These are phyloP conservation scores for Tetraselmis striata DNA, from an alignment of 139 green algal genomes.

Conservation along the genomic window DNA sequence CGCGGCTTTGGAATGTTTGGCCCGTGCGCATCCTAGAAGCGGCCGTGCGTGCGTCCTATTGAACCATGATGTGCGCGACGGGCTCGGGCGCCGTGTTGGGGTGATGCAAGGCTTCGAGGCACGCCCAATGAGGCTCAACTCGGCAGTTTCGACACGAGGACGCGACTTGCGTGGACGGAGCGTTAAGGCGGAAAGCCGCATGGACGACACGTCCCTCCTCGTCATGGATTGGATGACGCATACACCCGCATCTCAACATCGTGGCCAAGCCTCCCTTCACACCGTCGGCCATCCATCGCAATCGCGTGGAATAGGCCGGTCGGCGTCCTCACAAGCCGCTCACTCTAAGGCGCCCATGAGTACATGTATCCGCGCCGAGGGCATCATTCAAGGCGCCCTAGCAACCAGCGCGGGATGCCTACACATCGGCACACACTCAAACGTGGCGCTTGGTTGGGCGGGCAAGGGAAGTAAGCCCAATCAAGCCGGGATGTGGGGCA, in stretches of 20 bases:
- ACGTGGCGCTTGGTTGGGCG: background rate
- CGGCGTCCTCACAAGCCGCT: background rate
- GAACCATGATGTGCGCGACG: background rate
- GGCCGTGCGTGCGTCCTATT: background rate
- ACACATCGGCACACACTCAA: background rate
- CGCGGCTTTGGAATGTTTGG: too few species aligned
- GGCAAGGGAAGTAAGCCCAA: background rate
- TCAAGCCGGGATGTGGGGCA: background rate
- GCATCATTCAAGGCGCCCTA: background rate
- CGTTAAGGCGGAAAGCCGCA: too few species aligned
- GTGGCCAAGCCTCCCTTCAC: too few species aligned
- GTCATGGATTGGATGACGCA: too few species aligned
- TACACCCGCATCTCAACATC: too few species aligned
- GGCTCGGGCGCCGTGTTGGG: background rate
- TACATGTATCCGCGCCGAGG: background rate
- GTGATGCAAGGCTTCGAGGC: background rate
- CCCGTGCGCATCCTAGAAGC: too few species aligned
- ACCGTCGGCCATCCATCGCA: too few species aligned
- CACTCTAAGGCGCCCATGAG: background rate
- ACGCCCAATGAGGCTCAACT: background rate
- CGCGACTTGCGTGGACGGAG: too few species aligned
- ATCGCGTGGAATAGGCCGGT: too few species aligned
- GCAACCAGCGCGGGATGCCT: background rate
- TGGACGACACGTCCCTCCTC: too few species aligned
- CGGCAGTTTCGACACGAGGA: too few species aligned